Base-by-base conservation (phyloP, 768 basidiomycete genomes). In the Tricholoma saponaceum region DNA sequence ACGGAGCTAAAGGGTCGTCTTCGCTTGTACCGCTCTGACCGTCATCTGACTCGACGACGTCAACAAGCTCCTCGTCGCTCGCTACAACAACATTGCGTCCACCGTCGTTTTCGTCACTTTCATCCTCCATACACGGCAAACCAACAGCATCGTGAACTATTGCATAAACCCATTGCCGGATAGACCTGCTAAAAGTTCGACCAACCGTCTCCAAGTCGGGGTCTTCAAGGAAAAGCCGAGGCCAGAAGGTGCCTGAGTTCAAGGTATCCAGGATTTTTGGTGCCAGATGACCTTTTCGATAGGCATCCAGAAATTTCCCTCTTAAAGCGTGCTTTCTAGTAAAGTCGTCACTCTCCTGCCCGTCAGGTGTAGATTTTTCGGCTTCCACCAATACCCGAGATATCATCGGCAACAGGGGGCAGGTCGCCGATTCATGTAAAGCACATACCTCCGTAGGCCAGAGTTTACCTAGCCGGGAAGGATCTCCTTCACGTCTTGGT, bases 171-270 rank as follows among this genome's bases (percentile, higher is more conserved):
- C 86, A 90, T 52, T 73, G 67, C 14, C 87, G 79, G 50, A 92
- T 77, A 1, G 83, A 81, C 28, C 84, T 71, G 4, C 85, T 84
- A 12, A 92, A 79, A 54, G 80, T 85, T 56, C 82, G 72, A 18
- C 81, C 74, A 10, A 87, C 85, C 0, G 83, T 83, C 67, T 90
- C 88, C 28, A 79, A 52, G 68, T 93, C 90, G 0, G 91, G 91
- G 61, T 85, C 81, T 59, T 93, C 91, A 18, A 93, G 78, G 67
- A 90, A 91, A n/a, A 85, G 66, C 32, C 77, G 74, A 4, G 87
- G 83, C 88, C 89, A 92, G 57, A 76, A 84, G 0, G 88, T 84
- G 16, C 79, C 81, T 0, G 86, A 84, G 56, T 71, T 82, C 53
- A 92, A 67, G 4, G 79, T 66, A 61, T 92, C 86, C 67, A 87